A percentile compares a stretch with the other conserved stretches of the same genome.
phyloP scores from a whole-genome alignment of 768 basidiomycete species.

The Suillus americanus region DNA sequence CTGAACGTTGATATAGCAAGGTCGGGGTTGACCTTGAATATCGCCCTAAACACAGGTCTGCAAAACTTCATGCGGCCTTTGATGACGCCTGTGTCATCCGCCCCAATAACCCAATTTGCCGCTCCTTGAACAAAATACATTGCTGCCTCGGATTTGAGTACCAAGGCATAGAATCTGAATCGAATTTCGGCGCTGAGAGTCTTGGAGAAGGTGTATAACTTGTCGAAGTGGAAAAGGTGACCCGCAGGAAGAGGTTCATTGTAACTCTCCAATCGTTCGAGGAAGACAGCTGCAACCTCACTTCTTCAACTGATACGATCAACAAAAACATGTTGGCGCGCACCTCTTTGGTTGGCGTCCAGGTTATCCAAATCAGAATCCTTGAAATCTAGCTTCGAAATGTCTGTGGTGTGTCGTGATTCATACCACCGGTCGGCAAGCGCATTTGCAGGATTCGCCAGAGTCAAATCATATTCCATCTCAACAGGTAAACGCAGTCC shows the following conservation, averaged over 20 bases:
- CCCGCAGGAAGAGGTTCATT: constrained; percentile 38
- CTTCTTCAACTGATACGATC: background rate
- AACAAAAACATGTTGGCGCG: constrained; percentile 7
- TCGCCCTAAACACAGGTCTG: constrained; percentile 44
- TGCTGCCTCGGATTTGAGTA: constrained; percentile 39
- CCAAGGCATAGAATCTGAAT: constrained; percentile 50
- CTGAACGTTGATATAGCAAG: constrained; percentile 38
- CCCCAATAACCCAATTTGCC: constrained; percentile 46
- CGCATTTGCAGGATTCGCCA: constrained; percentile 50
- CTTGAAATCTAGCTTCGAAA: constrained; percentile 40
- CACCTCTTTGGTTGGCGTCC: constrained; percentile 52
- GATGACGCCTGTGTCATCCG: constrained; percentile 38
- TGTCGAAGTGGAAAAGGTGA: constrained; percentile 43
- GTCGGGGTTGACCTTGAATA: constrained; percentile 34
- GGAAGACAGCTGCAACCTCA: constrained; percentile 47
- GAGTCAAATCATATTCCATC: constrained; percentile 52
- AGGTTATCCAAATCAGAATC: constrained; percentile 46
- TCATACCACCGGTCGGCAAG: constrained; percentile 55
- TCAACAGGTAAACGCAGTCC: constrained; percentile 48
- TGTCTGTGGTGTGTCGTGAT: constrained; percentile 37
- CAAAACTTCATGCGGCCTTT: constrained; percentile 61
- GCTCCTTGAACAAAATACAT: constrained; percentile 33
- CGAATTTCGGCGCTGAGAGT: constrained; percentile 53
- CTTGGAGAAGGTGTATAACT: constrained; percentile 42
- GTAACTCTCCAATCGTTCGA: constrained; percentile 48